Conservation (phyloP, 2,329 filamentous ascomycete genomes). For the Colletotrichum sublineola region DNA sequence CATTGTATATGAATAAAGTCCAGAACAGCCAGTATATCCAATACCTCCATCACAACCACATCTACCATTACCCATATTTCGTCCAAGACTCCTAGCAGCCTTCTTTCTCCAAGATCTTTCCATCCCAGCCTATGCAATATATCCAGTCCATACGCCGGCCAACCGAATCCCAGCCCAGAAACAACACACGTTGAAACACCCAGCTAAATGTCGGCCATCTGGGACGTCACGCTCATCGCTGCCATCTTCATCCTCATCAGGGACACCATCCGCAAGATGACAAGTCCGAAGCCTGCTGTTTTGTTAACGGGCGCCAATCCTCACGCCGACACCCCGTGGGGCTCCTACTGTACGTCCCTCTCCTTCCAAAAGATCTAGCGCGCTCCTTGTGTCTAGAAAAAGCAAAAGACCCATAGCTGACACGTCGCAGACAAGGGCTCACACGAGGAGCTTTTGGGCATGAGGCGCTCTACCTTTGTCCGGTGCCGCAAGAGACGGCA, state of each 20-base stretch:
- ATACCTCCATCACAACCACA: neutral
- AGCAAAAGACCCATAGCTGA: too few species aligned
- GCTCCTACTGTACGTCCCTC: neutral
- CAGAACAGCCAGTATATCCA: neutral
- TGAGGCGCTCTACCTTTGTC: neutral
- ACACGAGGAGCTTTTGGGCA: neutral
- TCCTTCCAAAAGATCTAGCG: neutral
- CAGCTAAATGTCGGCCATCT: neutral
- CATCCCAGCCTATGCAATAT: neutral
- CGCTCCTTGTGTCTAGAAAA: neutral
- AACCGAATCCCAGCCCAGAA: neutral
- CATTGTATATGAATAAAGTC: neutral
- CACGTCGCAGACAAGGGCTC: neutral
- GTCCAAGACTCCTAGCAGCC: too few species aligned
- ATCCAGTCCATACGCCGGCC: neutral
- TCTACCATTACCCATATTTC: neutral
- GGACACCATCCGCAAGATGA: neutral
- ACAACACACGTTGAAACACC: neutral
- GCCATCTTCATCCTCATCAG: neutral
- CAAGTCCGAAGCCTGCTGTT: neutral
- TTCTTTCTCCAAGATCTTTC: neutral
- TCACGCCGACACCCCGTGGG: neutral
- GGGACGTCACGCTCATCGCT: neutral
- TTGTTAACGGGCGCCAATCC: neutral
- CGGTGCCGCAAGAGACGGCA: neutral